phyloP scores from a whole-genome alignment of 495 filamentous ascomycete genomes.

The Tuber calosporum region DNA sequence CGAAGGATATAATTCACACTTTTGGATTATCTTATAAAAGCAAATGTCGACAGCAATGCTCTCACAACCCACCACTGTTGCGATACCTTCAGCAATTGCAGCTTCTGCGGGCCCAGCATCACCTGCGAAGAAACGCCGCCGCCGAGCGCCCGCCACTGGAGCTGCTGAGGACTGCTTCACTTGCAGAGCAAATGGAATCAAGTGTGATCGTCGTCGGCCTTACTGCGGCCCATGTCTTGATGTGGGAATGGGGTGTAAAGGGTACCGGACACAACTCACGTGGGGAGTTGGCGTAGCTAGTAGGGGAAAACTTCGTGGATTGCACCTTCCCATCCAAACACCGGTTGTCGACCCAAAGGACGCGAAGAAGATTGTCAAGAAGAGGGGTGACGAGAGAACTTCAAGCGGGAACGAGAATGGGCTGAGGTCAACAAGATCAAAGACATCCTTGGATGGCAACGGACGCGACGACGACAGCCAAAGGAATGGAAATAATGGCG shows the following conservation, averaged over 20 bases:
- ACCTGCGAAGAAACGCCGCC: slow-evolving; percentile 59
- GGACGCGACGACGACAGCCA: slow-evolving; percentile 32
- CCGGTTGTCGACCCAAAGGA: slow-evolving; percentile 51
- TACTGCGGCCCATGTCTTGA: slow-evolving; percentile 96
- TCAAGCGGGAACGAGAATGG: slow-evolving; percentile 27
- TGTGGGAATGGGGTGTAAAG: slow-evolving; percentile 83
- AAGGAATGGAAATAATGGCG: slow-evolving; percentile 21
- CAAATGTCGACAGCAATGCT: slow-evolving; percentile 40
- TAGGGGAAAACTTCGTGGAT: slow-evolving; percentile 84
- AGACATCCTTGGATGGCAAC: slow-evolving; percentile 18
- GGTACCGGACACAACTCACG: slow-evolving; percentile 94
- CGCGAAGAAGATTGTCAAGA: slow-evolving; percentile 42
- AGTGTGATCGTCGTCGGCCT: slow-evolving; percentile 86
- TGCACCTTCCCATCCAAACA: slow-evolving; percentile 76
- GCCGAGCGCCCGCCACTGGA: slow-evolving; percentile 79
- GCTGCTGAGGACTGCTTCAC: slow-evolving; percentile 95
- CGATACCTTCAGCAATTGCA: slow-evolving; percentile 32
- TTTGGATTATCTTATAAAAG: slow-evolving; percentile 10
- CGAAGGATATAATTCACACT: neutral
- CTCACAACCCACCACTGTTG: slow-evolving; percentile 31
- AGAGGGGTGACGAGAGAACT: slow-evolving; percentile 44
- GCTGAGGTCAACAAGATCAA: slow-evolving; percentile 26
- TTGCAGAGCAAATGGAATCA: slow-evolving; percentile 70
- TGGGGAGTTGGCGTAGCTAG: slow-evolving; percentile 98
- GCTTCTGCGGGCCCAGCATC: slow-evolving; percentile 23